phyloP scores from a whole-genome alignment of 805 yeast genomes.

The Metschnikowia orientalis region DNA sequence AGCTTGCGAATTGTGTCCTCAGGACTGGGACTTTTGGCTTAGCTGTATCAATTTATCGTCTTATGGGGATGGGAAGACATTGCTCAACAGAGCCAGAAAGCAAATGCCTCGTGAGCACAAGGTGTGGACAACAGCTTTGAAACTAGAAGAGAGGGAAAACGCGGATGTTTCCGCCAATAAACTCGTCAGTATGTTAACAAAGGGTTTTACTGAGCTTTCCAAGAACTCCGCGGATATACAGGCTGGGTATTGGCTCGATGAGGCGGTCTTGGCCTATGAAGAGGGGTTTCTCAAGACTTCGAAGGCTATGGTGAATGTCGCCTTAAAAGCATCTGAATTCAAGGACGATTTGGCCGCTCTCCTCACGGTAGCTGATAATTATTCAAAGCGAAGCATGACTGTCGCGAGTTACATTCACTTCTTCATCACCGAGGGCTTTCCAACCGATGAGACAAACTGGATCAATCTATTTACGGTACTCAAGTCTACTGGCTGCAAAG shows the following conservation, averaged over 20 bases:
- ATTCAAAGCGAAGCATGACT: conserved; percentile 26
- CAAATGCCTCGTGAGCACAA: conserved; percentile 19
- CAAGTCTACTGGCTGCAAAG: conserved; percentile 18
- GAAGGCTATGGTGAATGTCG: conserved; percentile 46
- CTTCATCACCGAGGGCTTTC: conserved; percentile 42
- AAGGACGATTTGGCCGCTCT: no score
- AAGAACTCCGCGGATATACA: conserved; percentile 22
- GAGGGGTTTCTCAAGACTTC: conserved; percentile 46
- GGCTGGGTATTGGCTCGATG: conserved; percentile 49
- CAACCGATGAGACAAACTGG: conserved; percentile 49
- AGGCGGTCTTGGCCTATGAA: conserved; percentile 51
- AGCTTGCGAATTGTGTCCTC: conserved; percentile 68
- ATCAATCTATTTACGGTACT: conserved; percentile 34
- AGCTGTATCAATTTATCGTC: conserved; percentile 46
- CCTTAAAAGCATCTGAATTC: no score
- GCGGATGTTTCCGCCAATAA: conserved; percentile 39
- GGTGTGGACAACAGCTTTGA: conserved; percentile 69
- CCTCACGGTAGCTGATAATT: conserved; percentile 33
- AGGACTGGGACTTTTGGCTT: conserved; percentile 63
- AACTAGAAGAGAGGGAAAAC: conserved; percentile 57
- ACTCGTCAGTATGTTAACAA: conserved; percentile 44
- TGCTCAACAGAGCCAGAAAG: conserved; percentile 60
- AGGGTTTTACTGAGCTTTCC: conserved; percentile 40
- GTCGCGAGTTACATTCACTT: conserved; percentile 44
- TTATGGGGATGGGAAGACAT: conserved; percentile 46